Evolutionary conservation across 495 filamentous ascomycete genomes (phyloP), one percentile per base, ranked within the genome.

Genomic region (Penicillium cataractarum): DNA sequence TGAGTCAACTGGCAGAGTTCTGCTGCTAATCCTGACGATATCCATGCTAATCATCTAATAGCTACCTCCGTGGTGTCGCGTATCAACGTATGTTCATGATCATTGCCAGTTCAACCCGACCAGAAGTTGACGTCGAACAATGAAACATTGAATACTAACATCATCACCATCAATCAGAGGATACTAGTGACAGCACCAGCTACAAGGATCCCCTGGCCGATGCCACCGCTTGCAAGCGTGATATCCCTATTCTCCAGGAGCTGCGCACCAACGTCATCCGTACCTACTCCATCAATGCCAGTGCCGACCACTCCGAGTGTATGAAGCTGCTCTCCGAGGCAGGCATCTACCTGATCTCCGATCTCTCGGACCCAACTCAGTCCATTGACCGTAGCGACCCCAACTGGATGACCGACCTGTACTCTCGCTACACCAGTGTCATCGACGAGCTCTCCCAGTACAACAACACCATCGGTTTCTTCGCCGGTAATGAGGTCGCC

Each of bases 401-500:
- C 7, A 54, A 70, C 17, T 98, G 95, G 95, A 86, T 90, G 58
- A 83, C 87, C 51, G 80, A 82, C 2, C 80, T 97, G 57, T 96
- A 88, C 75, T 73, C 81, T 4, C 87, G 90, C 40, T 99, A 99
- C 80, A 92, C 90, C 62, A 76, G 67, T 15, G 95, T 99, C 31
- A 80, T 99, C 44, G 93, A 99, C 70, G 83, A 85, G 49, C 76
- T 99, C 57, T 78, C 83, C 49, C 78, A 88, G 62, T 97, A 96
- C 77, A 86, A 81, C 75, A 99, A 99, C 75, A 86, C 88, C 46
- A 84, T 99, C 54, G 95, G 95, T 62, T 99, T 97, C 86, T 97
- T 98, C 74, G 91, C 93, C 27, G 95, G 95, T 55, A 98, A 99
- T 74, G 95, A 99, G 76, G 93, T 98, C 59, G 90, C 92, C 66